Percentiles rank a stretch among this genome's conserved stretches.
Evolutionary conservation across 2,329 filamentous ascomycete species (phyloP).

Genomic region (Saccharata proteae): DNA sequence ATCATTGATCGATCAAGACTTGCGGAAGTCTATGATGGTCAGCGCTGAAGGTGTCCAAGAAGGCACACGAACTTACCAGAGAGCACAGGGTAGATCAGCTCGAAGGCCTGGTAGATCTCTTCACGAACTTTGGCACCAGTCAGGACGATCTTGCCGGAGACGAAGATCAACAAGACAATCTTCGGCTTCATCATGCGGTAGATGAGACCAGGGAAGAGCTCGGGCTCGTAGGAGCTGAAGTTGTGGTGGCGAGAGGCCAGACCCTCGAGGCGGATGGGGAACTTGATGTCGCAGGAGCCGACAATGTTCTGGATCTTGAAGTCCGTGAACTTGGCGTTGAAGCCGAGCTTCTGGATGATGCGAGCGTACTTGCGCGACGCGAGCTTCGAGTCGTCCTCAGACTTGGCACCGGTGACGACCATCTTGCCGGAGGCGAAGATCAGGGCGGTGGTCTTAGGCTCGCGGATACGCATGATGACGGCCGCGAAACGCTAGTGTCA

Average conservation of each 20-base stretch:
- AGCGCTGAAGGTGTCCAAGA: conserved; percentile 11
- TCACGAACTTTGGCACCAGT: conserved; percentile 96
- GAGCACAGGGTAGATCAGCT: conserved; percentile 79
- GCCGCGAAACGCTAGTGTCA: conserved; percentile 77
- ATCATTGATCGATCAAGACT: conserved; percentile 5
- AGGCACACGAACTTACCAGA: conserved; percentile 63
- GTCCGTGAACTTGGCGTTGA: conserved; percentile 98
- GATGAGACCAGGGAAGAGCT: conserved; percentile 96
- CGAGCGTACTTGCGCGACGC: conserved; percentile 95
- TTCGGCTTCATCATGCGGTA: conserved; percentile 99
- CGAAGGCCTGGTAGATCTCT: conserved; percentile 54
- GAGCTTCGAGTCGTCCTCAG: conserved; percentile 94
- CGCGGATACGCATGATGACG: conserved; percentile 98
- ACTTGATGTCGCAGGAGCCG: conserved; percentile 97
- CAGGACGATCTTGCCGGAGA: conserved; percentile 94
- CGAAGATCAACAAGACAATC: conserved; percentile 95
- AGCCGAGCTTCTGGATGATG: conserved; percentile 98
- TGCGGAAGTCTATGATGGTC: conserved; percentile 11
- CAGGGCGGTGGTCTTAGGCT: conserved; percentile 94
- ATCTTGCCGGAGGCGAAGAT: conserved; percentile 99
- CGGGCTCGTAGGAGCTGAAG: conserved; percentile 97
- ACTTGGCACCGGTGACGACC: conserved; percentile 97
- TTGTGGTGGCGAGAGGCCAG: conserved; percentile 95
- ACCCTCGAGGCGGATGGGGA: conserved; percentile 93
- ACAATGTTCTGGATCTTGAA: conserved; percentile 99